phyloP scores from a whole-genome alignment of 2,329 filamentous ascomycete genomes.

The Aureobasidium sp. region DNA sequence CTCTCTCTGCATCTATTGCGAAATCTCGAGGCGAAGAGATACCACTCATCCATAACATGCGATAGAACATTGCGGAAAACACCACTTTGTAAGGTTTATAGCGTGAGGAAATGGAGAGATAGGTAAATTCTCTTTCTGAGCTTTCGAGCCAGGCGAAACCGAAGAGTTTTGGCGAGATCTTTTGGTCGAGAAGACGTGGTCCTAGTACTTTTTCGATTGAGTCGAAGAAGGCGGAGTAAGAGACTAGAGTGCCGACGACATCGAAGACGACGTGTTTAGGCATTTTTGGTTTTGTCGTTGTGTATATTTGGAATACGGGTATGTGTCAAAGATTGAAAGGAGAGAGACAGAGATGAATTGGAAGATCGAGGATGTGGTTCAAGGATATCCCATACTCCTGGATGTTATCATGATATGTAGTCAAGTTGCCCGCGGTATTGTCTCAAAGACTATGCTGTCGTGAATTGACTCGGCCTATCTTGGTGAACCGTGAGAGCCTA shows the following conservation, averaged over 20 bases:
- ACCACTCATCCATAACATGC: conserved; percentile 38
- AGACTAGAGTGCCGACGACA: conserved; percentile 45
- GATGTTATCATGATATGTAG: too few species aligned
- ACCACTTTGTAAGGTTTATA: conserved; percentile 38
- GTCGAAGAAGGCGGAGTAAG: conserved; percentile 36
- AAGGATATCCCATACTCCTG: too few species aligned
- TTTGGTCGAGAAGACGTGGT: conserved; percentile 29
- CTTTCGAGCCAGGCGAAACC: conserved; percentile 41
- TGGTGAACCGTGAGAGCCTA: too few species aligned
- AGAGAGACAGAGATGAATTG: too few species aligned
- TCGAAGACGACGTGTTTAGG: conserved; percentile 27
- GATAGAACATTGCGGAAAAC: conserved; percentile 40
- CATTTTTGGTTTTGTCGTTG: background rate
- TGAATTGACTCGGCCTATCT: too few species aligned
- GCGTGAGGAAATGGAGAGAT: conserved; percentile 36
- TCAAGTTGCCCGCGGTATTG: too few species aligned
- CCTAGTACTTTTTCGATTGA: conserved; percentile 36
- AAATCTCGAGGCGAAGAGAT: conserved; percentile 34
- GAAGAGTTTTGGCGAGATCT: conserved; percentile 35
- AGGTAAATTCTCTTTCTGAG: conserved; percentile 43
- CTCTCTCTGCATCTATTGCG: conserved; percentile 35
- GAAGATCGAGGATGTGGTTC: too few species aligned
- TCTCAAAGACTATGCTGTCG: too few species aligned
- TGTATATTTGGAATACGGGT: too few species aligned
- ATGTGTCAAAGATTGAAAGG: too few species aligned